phyloP scores from a whole-genome alignment of 2,329 filamentous ascomycete species.

The Ramularia collo-cygni region DNA sequence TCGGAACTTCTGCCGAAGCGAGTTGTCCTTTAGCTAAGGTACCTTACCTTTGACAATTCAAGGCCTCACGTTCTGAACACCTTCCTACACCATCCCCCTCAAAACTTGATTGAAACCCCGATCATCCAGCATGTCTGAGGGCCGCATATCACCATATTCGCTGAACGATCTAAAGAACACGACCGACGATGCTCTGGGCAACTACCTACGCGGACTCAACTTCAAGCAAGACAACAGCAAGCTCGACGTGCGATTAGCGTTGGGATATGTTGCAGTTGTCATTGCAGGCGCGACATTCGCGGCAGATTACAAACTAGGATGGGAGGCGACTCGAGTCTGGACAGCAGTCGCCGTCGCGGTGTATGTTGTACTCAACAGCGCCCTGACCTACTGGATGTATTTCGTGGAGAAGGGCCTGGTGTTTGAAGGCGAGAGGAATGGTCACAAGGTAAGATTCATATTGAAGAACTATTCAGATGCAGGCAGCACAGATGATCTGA shows the following conservation, averaged over 20 bases:
- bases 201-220: conserved; percentile 82
- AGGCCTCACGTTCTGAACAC: too few relatives aligned
- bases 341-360: conserved; percentile 70
- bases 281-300: conserved; percentile 79
- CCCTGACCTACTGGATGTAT: conserved; percentile 78
- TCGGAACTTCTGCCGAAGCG: too few relatives aligned
- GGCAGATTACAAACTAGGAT: conserved; percentile 87
- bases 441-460: conserved; percentile 51
- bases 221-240: conserved; percentile 78
- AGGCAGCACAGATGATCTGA: background rate
- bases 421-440: conserved; percentile 67
- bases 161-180: conserved; percentile 86
- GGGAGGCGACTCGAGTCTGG: conserved; percentile 75
- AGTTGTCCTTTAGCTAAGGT: background rate
- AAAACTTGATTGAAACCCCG: too few relatives aligned
- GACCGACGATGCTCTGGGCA: conserved; percentile 86
- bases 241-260: conserved; percentile 70
- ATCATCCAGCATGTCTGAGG: conserved; percentile 24
- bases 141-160: conserved; percentile 30
- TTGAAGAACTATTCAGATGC: too few relatives aligned
- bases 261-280: conserved; percentile 76
- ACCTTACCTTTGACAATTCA: too few relatives aligned
- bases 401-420: conserved; percentile 73
- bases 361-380: conserved; percentile 73
- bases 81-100: too few relatives aligned